phyloP scores from a whole-genome alignment of 2,329 filamentous ascomycete genomes.

The Cadophora gregata region DNA sequence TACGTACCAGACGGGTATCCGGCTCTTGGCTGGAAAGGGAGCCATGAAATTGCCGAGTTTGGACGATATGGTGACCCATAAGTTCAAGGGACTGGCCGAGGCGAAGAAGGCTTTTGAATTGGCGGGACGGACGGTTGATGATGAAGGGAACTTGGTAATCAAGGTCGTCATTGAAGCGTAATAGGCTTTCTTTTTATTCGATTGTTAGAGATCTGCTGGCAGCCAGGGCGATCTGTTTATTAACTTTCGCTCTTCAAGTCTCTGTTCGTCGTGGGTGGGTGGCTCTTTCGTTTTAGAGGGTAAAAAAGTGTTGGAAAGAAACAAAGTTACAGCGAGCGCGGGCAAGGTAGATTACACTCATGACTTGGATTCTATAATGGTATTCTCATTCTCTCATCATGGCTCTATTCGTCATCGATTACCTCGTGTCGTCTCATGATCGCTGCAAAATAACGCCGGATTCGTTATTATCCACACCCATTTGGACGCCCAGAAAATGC shows the following conservation, averaged over 20 bases:
- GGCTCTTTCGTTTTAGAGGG: slow-evolving; percentile 9
- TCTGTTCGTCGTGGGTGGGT: slow-evolving; percentile 8
- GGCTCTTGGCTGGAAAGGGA: slow-evolving; percentile 57
- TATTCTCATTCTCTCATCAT: slow-evolving; percentile 27
- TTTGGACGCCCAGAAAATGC: slow-evolving; percentile 34
- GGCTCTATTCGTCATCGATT: slow-evolving; percentile 10
- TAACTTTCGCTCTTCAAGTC: slow-evolving; percentile 14
- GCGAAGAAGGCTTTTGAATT: slow-evolving; percentile 72
- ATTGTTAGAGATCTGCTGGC: slow-evolving; percentile 19
- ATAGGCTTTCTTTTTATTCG: background rate
- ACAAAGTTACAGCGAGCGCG: background rate
- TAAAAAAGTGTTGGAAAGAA: slow-evolving; percentile 23
- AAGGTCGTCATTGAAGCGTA: slow-evolving; percentile 72
- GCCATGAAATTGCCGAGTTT: slow-evolving; percentile 62
- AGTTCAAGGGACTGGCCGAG: slow-evolving; percentile 67
- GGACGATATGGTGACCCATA: slow-evolving; percentile 75
- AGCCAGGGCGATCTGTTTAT: slow-evolving; percentile 11
- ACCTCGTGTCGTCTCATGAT: slow-evolving; percentile 22
- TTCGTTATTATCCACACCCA: slow-evolving; percentile 18
- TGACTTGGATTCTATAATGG: slow-evolving; percentile 24
- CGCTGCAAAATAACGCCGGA: slow-evolving; percentile 34
- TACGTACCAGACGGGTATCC: slow-evolving; percentile 75
- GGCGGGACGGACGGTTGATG: slow-evolving; percentile 71
- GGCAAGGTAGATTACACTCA: slow-evolving; percentile 22
- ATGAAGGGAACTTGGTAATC: slow-evolving; percentile 70